A percentile compares a stretch with the other conserved stretches of the same genome.
phyloP scores from a whole-genome alignment of 1,139 yeast genomes.

The Taphrina pruni region DNA sequence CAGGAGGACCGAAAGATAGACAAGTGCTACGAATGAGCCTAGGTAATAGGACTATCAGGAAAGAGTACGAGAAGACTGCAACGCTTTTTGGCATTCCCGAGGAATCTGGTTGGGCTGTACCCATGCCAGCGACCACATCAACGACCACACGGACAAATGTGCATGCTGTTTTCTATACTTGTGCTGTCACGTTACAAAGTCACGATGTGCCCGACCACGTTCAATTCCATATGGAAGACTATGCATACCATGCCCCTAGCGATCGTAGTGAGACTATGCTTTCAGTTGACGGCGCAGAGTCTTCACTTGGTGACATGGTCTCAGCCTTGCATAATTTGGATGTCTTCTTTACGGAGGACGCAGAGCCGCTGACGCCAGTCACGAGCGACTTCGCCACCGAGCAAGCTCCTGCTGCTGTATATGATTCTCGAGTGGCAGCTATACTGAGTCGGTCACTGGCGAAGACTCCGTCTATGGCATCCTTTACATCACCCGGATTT shows the following conservation, averaged over 20 bases:
- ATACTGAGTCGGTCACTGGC: slow-evolving; percentile 77
- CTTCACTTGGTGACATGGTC: slow-evolving; percentile 90
- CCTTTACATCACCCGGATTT: slow-evolving; percentile 56
- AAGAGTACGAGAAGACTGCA: slow-evolving; percentile 83
- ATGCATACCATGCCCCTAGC: slow-evolving; percentile 42
- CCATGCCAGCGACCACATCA: slow-evolving; percentile 90
- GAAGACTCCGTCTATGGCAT: slow-evolving; percentile 73
- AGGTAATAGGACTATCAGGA: slow-evolving; percentile 77
- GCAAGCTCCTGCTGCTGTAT: slow-evolving; percentile 66
- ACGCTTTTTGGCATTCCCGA: slow-evolving; percentile 95
- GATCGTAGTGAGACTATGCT: slow-evolving; percentile 46
- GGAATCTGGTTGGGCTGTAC: slow-evolving; percentile 97
- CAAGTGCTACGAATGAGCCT: slow-evolving; percentile 90
- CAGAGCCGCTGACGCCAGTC: slow-evolving; percentile 47
- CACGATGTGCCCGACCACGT: slow-evolving; percentile 47
- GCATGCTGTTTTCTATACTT: slow-evolving; percentile 91
- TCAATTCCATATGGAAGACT: slow-evolving; percentile 48
- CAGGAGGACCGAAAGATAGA: slow-evolving; percentile 87
- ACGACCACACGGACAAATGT: slow-evolving; percentile 89
- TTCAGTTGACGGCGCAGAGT: slow-evolving; percentile 50
- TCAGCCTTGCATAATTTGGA: slow-evolving; percentile 95
- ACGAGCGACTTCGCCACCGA: slow-evolving; percentile 56
- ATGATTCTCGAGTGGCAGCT: slow-evolving; percentile 77
- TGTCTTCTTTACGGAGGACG: slow-evolving; percentile 82
- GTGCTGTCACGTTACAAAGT: slow-evolving; percentile 55